Conservation (phyloP, 352 stramenopile species). For the Pythium angustatum region DNA sequence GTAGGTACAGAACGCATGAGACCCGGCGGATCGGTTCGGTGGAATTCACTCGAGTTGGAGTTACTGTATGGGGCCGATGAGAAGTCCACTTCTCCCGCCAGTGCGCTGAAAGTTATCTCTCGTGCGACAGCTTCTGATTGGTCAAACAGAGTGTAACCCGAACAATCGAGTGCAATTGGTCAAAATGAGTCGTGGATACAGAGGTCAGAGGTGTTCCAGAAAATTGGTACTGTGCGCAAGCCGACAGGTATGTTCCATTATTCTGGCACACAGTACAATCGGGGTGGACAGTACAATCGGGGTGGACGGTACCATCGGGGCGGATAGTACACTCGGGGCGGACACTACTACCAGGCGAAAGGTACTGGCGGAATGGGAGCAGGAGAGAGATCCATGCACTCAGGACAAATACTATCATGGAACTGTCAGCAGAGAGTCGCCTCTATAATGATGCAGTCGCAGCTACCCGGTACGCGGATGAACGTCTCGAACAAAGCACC, state of each 20-base stretch:
- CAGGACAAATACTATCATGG: constrained; percentile 6
- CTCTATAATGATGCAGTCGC: constrained; percentile 29
- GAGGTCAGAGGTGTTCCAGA: not conserved
- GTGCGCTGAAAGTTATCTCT: too few relatives aligned
- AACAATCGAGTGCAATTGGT: not conserved
- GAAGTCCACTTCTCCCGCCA: too few relatives aligned
- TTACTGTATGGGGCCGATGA: too few relatives aligned
- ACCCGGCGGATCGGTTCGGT: too few relatives aligned
- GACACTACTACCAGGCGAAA: not conserved
- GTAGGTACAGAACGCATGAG: too few relatives aligned
- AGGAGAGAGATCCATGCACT: not conserved
- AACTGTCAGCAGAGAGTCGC: constrained; percentile 18
- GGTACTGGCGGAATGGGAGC: too few relatives aligned
- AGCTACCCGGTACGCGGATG: constrained; percentile 21
- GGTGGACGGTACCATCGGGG: not conserved
- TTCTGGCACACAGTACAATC: not conserved
- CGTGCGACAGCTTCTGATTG: too few relatives aligned
- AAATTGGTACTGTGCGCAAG: not conserved
- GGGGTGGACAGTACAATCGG: not conserved
- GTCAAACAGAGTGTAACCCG: not conserved
- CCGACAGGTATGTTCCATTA: not conserved
- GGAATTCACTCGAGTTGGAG: too few relatives aligned
- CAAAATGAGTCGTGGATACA: not conserved
- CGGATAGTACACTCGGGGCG: constrained; percentile 1
- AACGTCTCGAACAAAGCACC: constrained; percentile 27